Conservation (phyloP, 2,329 filamentous ascomycete genomes). For the Blastomyces emzantsi region DNA sequence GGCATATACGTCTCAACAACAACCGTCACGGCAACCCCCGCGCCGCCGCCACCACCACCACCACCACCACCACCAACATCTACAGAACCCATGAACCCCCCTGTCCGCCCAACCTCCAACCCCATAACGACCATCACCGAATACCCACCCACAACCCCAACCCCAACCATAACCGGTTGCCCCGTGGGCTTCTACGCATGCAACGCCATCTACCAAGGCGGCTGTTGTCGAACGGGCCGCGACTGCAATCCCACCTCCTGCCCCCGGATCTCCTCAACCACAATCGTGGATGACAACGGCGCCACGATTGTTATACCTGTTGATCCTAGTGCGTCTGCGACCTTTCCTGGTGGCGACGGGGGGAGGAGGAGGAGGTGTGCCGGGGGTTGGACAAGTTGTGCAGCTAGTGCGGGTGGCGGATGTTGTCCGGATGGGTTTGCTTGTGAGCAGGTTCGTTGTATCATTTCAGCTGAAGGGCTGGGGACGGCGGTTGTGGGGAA, state of each 20-base stretch:
- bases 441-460: conserved; percentile 66
- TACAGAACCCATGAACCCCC: conserved; percentile 24
- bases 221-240: conserved; percentile 81
- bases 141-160: conserved; percentile 30
- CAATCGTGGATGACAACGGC: conserved; percentile 55
- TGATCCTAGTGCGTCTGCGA: conserved; percentile 34
- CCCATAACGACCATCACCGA: conserved; percentile 6
- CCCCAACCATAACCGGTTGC: conserved; percentile 44
- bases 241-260: conserved; percentile 78
- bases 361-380: conserved; percentile 51
- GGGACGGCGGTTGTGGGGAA: conserved; percentile 44
- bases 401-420: conserved; percentile 56
- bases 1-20: conserved; percentile 29
- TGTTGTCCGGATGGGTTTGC: conserved; percentile 74
- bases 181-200: conserved; percentile 91
- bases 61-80: conserved; percentile 26
- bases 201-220: conserved; percentile 66
- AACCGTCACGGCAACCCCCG: conserved; percentile 27
- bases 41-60: conserved; percentile 33
- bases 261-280: conserved; percentile 51
- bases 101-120: conserved; percentile 23
- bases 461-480: conserved; percentile 43
- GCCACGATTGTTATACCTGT: conserved; percentile 61
- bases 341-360: conserved; percentile 21
- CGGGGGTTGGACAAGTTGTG: conserved; percentile 68